These are phyloP conservation scores for Chimonanthus praecox DNA, from an alignment of 164 flowering plant species.

Conservation along the genomic window DNA sequence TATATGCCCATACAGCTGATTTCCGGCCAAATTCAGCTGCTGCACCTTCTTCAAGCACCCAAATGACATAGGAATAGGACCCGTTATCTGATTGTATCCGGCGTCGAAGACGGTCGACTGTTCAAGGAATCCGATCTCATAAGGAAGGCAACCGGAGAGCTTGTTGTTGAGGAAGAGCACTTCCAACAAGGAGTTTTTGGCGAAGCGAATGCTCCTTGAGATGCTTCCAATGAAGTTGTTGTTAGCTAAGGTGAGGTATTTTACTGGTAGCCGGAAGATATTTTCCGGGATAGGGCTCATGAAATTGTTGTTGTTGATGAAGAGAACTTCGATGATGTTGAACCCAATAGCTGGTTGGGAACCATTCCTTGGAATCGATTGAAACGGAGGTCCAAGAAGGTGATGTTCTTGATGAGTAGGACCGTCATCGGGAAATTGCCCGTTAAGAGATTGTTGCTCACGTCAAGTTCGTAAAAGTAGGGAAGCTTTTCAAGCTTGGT, in stretches of 20 bases:
- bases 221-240: conserved; percentile 42
- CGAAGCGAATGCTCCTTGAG: conserved; percentile 31
- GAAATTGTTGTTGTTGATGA: conserved; percentile 12
- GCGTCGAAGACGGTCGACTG: conserved; percentile 37
- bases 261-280: conserved; percentile 2
- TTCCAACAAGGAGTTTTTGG: conserved; percentile 26
- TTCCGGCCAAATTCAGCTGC: conserved; percentile 34
- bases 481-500: conserved; percentile 16
- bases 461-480: conserved; percentile 35
- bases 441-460: conserved; percentile 36
- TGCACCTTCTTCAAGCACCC: conserved; percentile 34
- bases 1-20: conserved; percentile 36
- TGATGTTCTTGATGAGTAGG: conserved; percentile 10
- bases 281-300: background rate
- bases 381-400: conserved; percentile 38
- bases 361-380: conserved; percentile 27
- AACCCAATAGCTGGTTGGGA: conserved; percentile 17
- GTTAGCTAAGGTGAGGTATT: conserved; percentile 13
- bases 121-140: conserved; percentile 44
- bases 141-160: conserved; percentile 51
- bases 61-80: conserved; percentile 49
- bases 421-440: conserved; percentile 30
- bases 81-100: conserved; percentile 35
- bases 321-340: conserved; percentile 20
- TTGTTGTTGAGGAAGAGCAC: conserved; percentile 41